Conservation (phyloP, 352 stramenopile genomes). For the Pythium aquatile region DNA sequence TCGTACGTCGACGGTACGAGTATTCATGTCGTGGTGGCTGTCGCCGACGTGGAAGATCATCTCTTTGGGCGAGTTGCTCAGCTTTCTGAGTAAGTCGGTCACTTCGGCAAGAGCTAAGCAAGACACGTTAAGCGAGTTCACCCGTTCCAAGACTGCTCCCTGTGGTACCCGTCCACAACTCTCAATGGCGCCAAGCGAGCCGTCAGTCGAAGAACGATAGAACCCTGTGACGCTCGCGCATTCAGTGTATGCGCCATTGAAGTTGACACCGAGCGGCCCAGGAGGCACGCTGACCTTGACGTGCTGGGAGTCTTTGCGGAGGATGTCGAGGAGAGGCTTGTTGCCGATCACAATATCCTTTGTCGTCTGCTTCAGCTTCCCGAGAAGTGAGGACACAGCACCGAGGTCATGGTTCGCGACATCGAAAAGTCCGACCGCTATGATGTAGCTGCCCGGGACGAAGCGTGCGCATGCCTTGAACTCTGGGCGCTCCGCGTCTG, state of each 20-base stretch:
- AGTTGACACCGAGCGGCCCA: conserved; percentile 48
- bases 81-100: conserved; percentile 46
- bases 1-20: conserved; percentile 34
- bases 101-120: conserved; percentile 38
- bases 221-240: conserved; percentile 40
- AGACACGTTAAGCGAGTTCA: conserved; percentile 63
- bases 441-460: conserved; percentile 50
- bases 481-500: conserved; percentile 35
- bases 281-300: conserved; percentile 30
- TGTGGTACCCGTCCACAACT: conserved; percentile 32
- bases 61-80: conserved; percentile 39
- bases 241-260: conserved; percentile 34
- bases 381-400: conserved; percentile 39
- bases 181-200: conserved; percentile 33
- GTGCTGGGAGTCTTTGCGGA: conserved; percentile 20
- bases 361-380: conserved; percentile 36
- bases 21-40: conserved; percentile 23
- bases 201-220: conserved; percentile 32
- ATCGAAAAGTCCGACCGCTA: conserved; percentile 63
- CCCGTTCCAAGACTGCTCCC: conserved; percentile 37
- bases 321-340: conserved; percentile 26
- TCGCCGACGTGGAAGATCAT: conserved; percentile 31
- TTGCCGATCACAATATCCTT: conserved; percentile 56
- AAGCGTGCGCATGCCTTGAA: conserved; percentile 40
- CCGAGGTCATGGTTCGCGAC: conserved; percentile 47